Conservation (phyloP, 208 protist species). For the Acanthamoeba quina region DNA sequence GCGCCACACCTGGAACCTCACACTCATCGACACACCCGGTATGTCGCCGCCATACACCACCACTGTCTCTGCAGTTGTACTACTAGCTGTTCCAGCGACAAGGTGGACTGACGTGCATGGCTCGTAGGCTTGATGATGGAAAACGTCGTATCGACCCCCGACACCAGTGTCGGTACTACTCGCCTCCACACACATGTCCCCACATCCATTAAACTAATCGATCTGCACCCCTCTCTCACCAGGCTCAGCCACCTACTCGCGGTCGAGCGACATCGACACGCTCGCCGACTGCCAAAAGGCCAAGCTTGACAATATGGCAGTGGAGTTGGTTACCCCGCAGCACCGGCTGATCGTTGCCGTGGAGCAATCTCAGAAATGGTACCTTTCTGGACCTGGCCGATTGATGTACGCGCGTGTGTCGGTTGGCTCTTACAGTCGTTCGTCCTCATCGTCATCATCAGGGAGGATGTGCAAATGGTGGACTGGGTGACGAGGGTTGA, state of each 20-base stretch:
- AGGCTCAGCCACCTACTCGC: neutral
- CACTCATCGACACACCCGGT: constrained; percentile 80
- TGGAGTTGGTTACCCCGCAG: neutral
- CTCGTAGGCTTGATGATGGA: neutral
- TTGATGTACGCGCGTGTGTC: neutral
- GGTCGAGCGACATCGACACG: constrained; percentile 6
- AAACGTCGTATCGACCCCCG: neutral
- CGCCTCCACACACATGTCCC: neutral
- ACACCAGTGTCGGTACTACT: neutral
- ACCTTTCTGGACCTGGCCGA: neutral
- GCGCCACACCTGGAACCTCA: constrained; percentile 78
- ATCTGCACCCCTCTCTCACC: neutral
- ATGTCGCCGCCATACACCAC: neutral
- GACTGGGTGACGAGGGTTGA: constrained; percentile 77
- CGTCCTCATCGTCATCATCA: neutral
- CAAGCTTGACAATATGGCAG: neutral
- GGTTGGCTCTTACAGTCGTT: too few species aligned
- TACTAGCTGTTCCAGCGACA: neutral
- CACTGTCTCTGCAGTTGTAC: neutral
- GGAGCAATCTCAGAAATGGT: constrained; percentile 41
- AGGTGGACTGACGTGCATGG: neutral
- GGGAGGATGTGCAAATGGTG: constrained; percentile 73
- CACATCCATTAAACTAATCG: neutral
- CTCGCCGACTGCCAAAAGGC: neutral
- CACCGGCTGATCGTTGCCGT: constrained; percentile 43